phyloP scores from a whole-genome alignment of 2,329 filamentous ascomycete species.

The Scleromitrula shiraiana region DNA sequence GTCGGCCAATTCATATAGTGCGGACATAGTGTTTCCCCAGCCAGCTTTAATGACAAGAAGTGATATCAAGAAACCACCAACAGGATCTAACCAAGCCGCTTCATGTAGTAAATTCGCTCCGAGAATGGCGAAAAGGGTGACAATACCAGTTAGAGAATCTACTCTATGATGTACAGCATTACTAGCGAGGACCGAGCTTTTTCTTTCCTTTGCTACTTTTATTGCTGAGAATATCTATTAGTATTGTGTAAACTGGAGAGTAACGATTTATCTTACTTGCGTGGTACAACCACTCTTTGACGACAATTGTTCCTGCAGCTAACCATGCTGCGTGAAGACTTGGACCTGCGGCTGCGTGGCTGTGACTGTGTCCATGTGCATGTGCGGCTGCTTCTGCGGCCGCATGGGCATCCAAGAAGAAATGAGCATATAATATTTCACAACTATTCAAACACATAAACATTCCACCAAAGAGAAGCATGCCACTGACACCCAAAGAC shows the following conservation, averaged over 20 bases:
- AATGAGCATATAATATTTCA: slow-evolving; percentile 61
- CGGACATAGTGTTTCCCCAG: slow-evolving; percentile 72
- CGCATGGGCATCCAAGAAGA: slow-evolving; percentile 55
- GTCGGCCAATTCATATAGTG: slow-evolving; percentile 86
- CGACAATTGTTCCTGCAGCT: slow-evolving; percentile 75
- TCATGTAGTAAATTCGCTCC: slow-evolving; percentile 81
- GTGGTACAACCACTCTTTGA: slow-evolving; percentile 97
- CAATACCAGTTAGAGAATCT: slow-evolving; percentile 90
- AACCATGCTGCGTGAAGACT: slow-evolving; percentile 95
- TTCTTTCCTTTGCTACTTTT: slow-evolving; percentile 89
- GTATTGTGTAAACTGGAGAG: neutral
- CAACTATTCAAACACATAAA: slow-evolving; percentile 83
- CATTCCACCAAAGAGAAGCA: slow-evolving; percentile 80
- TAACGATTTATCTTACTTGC: slow-evolving; percentile 58
- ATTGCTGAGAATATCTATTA: slow-evolving; percentile 53
- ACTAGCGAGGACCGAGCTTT: slow-evolving; percentile 90
- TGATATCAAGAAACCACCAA: slow-evolving; percentile 87
- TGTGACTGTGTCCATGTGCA: slow-evolving; percentile 54
- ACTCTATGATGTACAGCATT: slow-evolving; percentile 96
- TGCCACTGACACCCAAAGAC: slow-evolving; percentile 83
- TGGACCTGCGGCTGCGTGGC: slow-evolving; percentile 57
- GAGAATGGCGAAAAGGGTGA: slow-evolving; percentile 81
- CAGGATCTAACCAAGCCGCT: slow-evolving; percentile 87
- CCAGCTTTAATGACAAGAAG: slow-evolving; percentile 89
- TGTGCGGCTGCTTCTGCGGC: slow-evolving; percentile 46